Percentiles rank a stretch among this genome's conserved stretches.
Conservation (phyloP, 164 flowering plant species). For the Malania oleifera region DNA sequence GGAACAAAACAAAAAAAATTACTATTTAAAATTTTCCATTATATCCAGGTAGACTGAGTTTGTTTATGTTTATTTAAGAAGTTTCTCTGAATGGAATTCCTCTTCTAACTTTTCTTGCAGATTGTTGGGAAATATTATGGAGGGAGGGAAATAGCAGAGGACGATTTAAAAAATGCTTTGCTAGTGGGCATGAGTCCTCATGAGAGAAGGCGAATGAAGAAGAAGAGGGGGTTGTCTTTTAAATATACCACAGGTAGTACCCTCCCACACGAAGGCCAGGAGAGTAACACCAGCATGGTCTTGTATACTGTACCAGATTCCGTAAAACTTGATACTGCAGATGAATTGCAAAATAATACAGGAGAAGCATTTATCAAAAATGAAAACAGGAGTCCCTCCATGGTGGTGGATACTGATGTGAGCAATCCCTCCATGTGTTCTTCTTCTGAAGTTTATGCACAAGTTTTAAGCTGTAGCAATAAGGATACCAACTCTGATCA, state of each 20-base stretch:
- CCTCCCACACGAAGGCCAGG: slow-evolving; percentile 16
- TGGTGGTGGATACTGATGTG: slow-evolving; percentile 8
- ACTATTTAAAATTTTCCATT: too few species aligned
- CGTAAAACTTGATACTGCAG: not conserved
- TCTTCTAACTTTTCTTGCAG: slow-evolving; percentile 28
- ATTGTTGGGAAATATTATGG: slow-evolving; percentile 74
- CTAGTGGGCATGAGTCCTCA: slow-evolving; percentile 94
- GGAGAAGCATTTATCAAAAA: slow-evolving; percentile 10
- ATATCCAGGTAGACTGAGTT: too few species aligned
- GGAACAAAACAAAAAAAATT: too few species aligned
- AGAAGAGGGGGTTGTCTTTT: slow-evolving; percentile 57
- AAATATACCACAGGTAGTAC: slow-evolving; percentile 22
- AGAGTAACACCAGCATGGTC: slow-evolving; percentile 5
- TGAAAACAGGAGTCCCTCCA: slow-evolving; percentile 10
- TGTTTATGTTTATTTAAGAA: not conserved
- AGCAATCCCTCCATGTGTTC: slow-evolving; percentile 4
- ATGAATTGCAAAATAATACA: slow-evolving; percentile 8
- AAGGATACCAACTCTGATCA: slow-evolving; percentile 12
- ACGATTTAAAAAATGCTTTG: slow-evolving; percentile 78
- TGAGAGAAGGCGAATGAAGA: slow-evolving; percentile 63
- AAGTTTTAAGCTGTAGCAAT: slow-evolving; percentile 3
- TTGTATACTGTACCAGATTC: slow-evolving; percentile 10
- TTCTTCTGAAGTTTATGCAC: slow-evolving; percentile 11
- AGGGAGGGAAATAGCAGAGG: slow-evolving; percentile 68
- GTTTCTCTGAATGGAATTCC: not conserved